phyloP scores from a whole-genome alignment of 1,284 basidiomycete genomes.

The Sphaerobolus stellatus region DNA sequence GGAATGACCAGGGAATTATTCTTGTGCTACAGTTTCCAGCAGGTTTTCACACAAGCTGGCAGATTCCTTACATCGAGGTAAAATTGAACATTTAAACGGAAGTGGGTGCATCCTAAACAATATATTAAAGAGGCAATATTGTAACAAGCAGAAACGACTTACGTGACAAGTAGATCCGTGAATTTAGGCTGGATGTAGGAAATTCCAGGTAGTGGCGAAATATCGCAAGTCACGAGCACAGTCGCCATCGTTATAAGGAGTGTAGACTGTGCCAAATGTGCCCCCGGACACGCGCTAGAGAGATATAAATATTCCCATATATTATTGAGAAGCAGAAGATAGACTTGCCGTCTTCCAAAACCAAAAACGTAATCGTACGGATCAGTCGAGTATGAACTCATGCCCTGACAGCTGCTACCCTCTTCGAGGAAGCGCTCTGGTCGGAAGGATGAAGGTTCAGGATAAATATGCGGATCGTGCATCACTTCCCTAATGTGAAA shows the following conservation, averaged over 20 bases:
- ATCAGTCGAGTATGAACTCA: not conserved
- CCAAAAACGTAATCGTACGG: not conserved
- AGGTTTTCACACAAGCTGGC: too few relatives aligned
- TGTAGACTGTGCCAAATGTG: not conserved
- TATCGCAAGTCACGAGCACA: not conserved
- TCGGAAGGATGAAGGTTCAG: conserved; percentile 36
- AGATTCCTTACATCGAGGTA: too few relatives aligned
- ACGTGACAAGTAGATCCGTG: not conserved
- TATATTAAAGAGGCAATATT: not conserved
- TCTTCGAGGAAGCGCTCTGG: conserved; percentile 40
- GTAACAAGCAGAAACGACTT: not conserved
- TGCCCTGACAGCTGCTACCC: not conserved
- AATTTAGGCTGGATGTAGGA: too few relatives aligned
- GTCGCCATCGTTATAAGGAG: not conserved
- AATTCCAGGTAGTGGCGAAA: too few relatives aligned
- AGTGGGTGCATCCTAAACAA: not conserved
- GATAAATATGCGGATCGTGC: conserved; percentile 36
- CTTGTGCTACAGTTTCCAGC: too few relatives aligned
- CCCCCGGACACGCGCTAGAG: not conserved
- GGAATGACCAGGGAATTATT: too few relatives aligned
- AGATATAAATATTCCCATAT: not conserved
- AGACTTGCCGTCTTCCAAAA: not conserved
- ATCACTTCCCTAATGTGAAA: conserved; percentile 38
- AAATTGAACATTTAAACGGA: not conserved
- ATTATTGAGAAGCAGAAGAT: not conserved